Conservation (phyloP, 2,329 filamentous ascomycete genomes). For the Penicillium corylophilum region DNA sequence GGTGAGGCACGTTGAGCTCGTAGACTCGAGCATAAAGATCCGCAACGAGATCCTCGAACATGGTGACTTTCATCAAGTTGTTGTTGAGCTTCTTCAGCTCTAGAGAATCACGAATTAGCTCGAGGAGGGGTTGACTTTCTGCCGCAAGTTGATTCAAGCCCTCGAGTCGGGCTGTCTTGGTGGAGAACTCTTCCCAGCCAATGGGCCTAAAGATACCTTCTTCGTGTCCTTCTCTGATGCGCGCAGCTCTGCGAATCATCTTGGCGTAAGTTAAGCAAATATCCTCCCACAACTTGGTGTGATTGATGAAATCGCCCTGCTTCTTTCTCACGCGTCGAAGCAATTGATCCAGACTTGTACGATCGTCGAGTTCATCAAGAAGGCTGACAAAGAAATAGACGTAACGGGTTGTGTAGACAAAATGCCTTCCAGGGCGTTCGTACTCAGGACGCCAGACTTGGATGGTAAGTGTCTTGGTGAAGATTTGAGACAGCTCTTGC, state of each 20-base stretch:
- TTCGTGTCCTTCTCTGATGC: conserved; percentile 61
- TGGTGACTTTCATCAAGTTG: conserved; percentile 77
- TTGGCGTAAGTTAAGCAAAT: conserved; percentile 59
- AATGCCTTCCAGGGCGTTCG: conserved; percentile 79
- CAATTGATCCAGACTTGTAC: conserved; percentile 72
- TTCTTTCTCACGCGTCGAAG: conserved; percentile 78
- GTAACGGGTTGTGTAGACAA: conserved; percentile 87
- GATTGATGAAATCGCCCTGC: conserved; percentile 69
- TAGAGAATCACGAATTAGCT: conserved; percentile 64
- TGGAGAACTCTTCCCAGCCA: conserved; percentile 63
- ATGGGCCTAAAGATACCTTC: conserved; percentile 64
- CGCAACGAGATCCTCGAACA: conserved; percentile 89
- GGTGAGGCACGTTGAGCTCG: conserved; percentile 39
- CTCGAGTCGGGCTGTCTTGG: conserved; percentile 60
- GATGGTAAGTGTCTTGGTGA: conserved; percentile 91
- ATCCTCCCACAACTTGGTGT: conserved; percentile 62
- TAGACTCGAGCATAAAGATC: conserved; percentile 74
- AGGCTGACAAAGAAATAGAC: conserved; percentile 77
- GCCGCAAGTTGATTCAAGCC: conserved; percentile 55
- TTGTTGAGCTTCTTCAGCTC: conserved; percentile 79
- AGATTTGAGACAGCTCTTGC: conserved; percentile 78
- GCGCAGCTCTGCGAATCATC: conserved; percentile 56
- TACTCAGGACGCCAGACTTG: conserved; percentile 94
- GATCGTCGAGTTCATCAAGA: conserved; percentile 71
- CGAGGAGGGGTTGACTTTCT: conserved; percentile 52